Evolutionary conservation across 225 moss, liverwort and hornwort species (phyloP), one percentile per base, ranked within the genome.

Genomic region (Physcomitrellopsis africana): DNA sequence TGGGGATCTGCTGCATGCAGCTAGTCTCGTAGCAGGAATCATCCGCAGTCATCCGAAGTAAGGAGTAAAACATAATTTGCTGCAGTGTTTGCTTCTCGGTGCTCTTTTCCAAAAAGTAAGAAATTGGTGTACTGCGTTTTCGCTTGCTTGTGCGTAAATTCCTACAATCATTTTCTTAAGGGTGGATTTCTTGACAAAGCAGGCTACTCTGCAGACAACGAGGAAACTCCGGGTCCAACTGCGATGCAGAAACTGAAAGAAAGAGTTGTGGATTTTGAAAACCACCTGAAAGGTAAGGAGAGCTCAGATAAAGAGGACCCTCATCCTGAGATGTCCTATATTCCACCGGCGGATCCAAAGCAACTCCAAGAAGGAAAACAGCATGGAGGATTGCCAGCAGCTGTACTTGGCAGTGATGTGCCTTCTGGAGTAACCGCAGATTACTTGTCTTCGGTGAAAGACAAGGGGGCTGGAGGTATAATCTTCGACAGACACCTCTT

Each of bases 241-340:
- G 29, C 60, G 72, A 80, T 77, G 60, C 87, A 87, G 72, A 85
- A 82, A 77, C 9, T 87, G 23, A 82, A 62, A 55, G 77, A 62
- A 19, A 87, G 70, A 69, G 19, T 78, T 13, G 61, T 52, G 16
- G 77, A 77, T 27, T 77, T 72, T 41, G 87, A 60, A 43, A 76
- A 88, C 11, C 60, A 70, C 29, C 60, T 88, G 11, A 88, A 80
- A 66, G 80, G 82, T 7, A 88, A 80, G 80, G 72, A 82, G 22
- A 85, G 80, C 68, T 77, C 80, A 20, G 67, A 65, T 7, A 69
- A 76, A 51, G 86, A 81, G 65, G 86, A 87, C 53, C 84, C 84
- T 63, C 82, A 87, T 82, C 87, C 87, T 8, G 87, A 87, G 67
- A 17, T 87, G 68, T 59, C 82, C 9, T 82, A 84, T 19, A 59